Percentiles rank a stretch among this genome's conserved stretches.
Conservation (phyloP, 768 basidiomycete genomes). For the Termitomyces sp. region DNA sequence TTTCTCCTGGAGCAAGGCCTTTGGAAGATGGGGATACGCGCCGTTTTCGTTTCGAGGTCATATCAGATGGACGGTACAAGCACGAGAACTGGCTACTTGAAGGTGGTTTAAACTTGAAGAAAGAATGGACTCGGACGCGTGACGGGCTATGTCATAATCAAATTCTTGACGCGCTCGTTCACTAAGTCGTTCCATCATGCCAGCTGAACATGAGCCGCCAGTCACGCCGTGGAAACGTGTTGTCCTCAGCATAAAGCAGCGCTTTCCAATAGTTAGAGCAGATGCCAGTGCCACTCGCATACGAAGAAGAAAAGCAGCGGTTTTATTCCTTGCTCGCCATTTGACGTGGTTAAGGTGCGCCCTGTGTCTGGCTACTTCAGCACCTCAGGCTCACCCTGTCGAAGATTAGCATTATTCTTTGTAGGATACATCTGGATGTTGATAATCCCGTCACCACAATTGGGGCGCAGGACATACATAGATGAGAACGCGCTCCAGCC, state of each 20-base stretch:
- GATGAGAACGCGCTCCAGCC: constrained; percentile 97
- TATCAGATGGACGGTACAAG: constrained; percentile 22
- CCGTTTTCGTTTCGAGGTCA: constrained; percentile 62
- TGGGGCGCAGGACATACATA: constrained; percentile 75
- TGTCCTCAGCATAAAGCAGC: constrained; percentile 22
- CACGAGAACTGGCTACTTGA: neutral
- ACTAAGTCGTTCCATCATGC: neutral
- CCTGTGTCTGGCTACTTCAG: neutral
- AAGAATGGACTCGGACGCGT: constrained; percentile 3
- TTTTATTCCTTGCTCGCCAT: constrained; percentile 33
- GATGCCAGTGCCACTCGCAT: constrained; percentile 40
- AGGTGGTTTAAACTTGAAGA: constrained; percentile 3
- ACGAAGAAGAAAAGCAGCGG: constrained; percentile 41
- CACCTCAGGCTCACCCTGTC: constrained; percentile 10
- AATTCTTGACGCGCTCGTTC: neutral
- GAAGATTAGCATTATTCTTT: constrained; percentile 56
- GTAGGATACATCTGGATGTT: constrained; percentile 83
- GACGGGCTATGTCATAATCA: constrained; percentile 4
- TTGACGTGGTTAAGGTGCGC: constrained; percentile 38
- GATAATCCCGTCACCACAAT: constrained; percentile 62
- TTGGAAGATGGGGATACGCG: constrained; percentile 43
- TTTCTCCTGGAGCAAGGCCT: constrained; percentile 62
- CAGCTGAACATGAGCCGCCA: constrained; percentile 2
- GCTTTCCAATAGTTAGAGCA: constrained; percentile 14
- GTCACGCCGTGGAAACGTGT: constrained; percentile 12